phyloP scores from a whole-genome alignment of 768 basidiomycete genomes.

The Polyporus arcularius region DNA sequence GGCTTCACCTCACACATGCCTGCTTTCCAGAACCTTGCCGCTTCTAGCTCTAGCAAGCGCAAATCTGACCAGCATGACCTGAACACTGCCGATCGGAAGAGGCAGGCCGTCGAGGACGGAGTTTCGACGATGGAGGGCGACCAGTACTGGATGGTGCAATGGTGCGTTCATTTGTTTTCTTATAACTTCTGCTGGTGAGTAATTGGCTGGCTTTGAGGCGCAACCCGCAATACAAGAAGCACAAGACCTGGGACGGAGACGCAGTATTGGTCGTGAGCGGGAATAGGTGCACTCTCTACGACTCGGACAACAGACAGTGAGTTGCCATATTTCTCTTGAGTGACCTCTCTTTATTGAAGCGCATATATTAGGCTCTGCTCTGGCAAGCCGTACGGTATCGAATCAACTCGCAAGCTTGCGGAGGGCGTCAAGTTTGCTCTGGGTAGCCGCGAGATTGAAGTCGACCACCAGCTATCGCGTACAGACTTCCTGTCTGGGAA shows the following conservation, averaged over 20 bases:
- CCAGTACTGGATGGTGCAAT: conserved; percentile 79
- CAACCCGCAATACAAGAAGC: conserved; percentile 72
- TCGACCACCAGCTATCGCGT: conserved; percentile 58
- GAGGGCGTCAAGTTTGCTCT: conserved; percentile 42
- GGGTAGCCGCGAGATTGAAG: conserved; percentile 62
- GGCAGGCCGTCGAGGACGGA: conserved; percentile 21
- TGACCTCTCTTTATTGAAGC: not conserved
- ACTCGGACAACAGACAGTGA: conserved; percentile 66
- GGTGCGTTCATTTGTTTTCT: conserved; percentile 41
- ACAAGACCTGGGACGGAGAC: conserved; percentile 91
- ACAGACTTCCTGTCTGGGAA: conserved; percentile 63
- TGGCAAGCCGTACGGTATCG: conserved; percentile 47
- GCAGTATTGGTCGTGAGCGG: conserved; percentile 58
- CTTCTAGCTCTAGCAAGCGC: conserved; percentile 19
- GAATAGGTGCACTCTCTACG: conserved; percentile 50
- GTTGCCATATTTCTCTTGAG: not conserved
- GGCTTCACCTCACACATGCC: conserved; percentile 12
- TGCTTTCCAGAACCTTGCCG: conserved; percentile 12
- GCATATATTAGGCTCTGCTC: conserved; percentile 44
- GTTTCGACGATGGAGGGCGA: conserved; percentile 17
- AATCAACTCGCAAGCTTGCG: conserved; percentile 35
- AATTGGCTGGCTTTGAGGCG: conserved; percentile 44
- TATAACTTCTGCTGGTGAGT: not conserved
- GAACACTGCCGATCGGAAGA: conserved; percentile 19
- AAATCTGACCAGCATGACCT: conserved; percentile 23